Conservation (phyloP, 805 yeast species). For the Pichia cephalocereana region DNA sequence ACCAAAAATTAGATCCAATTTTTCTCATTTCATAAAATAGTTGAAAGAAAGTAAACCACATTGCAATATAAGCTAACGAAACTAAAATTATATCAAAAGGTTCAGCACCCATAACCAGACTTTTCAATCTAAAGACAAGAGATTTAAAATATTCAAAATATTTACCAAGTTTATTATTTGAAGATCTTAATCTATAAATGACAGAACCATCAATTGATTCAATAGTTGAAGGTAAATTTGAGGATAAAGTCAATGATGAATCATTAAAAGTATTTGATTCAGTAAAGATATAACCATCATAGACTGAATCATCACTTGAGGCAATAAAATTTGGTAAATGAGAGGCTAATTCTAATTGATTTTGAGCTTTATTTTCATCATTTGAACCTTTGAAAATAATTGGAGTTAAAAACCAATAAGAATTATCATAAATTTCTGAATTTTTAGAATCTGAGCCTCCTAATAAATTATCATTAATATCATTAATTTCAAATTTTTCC, state of each 20-base stretch:
- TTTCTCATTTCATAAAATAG: constrained; percentile 67
- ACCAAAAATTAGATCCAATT: constrained; percentile 81
- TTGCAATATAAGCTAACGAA: constrained; percentile 72
- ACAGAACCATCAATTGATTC: constrained; percentile 35
- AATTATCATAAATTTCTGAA: background rate
- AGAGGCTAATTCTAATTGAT: background rate
- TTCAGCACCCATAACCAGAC: constrained; percentile 62
- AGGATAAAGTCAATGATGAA: background rate
- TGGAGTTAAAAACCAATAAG: constrained; percentile 32
- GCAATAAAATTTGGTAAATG: constrained; percentile 29
- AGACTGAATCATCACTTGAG: constrained; percentile 27
- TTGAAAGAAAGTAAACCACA: constrained; percentile 73
- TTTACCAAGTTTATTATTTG: constrained; percentile 41
- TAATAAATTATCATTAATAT: no score
- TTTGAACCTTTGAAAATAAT: constrained; percentile 38
- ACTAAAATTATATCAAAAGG: constrained; percentile 76
- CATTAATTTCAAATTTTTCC: constrained; percentile 36
- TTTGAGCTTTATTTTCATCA: background rate
- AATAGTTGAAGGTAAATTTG: background rate
- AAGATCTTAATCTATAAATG: constrained; percentile 52
- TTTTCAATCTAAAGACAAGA: constrained; percentile 31
- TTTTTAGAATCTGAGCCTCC: background rate
- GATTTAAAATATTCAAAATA: constrained; percentile 43
- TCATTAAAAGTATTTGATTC: constrained; percentile 5
- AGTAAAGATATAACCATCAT: constrained; percentile 33